Conservation (phyloP, 192 early-diverging fungal genomes). For the Gonapodya prolifera region DNA sequence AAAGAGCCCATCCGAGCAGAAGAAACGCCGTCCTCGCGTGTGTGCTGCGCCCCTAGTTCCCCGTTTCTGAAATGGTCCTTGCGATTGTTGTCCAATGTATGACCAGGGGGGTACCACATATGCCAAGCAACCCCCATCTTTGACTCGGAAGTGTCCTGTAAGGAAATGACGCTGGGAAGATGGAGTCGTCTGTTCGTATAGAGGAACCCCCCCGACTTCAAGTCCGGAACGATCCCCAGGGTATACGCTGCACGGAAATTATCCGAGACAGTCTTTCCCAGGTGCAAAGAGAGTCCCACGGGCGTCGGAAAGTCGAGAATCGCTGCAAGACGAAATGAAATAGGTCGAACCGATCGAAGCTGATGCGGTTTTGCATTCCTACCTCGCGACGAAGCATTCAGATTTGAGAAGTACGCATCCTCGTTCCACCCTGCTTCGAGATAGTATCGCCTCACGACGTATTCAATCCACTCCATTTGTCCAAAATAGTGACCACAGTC, state of each 20-base stretch:
- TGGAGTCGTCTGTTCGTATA: constrained; percentile 59
- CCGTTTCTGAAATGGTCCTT: background rate
- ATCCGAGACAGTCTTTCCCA: constrained; percentile 64
- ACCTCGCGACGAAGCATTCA: constrained; percentile 56
- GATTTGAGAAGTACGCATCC: constrained; percentile 67
- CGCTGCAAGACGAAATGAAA: constrained; percentile 19
- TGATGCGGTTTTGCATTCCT: constrained; percentile 6
- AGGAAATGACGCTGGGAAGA: background rate
- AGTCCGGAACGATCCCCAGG: constrained; percentile 37
- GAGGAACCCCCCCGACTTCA: constrained; percentile 61
- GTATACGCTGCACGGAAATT: constrained; percentile 66
- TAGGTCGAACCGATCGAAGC: too few relatives aligned
- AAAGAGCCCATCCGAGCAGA: background rate
- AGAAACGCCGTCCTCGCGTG: background rate
- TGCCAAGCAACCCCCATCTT: background rate
- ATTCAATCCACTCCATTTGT: background rate
- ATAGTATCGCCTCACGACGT: constrained; percentile 27
- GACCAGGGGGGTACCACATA: background rate
- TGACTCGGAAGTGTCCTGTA: background rate
- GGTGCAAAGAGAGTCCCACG: constrained; percentile 47
- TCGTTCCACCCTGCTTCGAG: constrained; percentile 63
- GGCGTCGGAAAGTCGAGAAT: constrained; percentile 77
- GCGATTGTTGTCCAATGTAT: background rate
- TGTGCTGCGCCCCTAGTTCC: background rate
- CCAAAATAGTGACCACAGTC: too few relatives aligned